Evolutionary conservation across 306 rosid genomes (phyloP).

Genomic region (Luffa acutangula): DNA sequence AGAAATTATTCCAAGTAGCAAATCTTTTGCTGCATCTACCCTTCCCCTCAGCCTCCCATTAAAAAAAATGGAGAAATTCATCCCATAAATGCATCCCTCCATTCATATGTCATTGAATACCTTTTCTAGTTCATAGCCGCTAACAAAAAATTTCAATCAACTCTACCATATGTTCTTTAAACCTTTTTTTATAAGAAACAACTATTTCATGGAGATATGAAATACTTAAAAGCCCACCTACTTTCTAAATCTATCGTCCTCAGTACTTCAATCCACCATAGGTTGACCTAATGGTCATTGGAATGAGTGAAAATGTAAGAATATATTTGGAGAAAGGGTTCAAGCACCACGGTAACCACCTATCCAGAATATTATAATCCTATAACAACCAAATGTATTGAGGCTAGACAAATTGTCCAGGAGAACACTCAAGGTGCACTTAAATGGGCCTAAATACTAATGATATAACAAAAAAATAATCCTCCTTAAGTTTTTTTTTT

Average conservation of each 20-base stretch:
- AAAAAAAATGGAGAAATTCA: no score
- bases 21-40: no score
- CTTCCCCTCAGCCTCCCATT: no score
- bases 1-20: no score
- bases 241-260: neutral
- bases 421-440: neutral
- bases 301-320: neutral
- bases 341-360: neutral
- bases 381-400: neutral
- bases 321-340: neutral
- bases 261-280: neutral
- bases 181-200: no score
- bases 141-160: no score
- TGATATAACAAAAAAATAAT: neutral
- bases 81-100: no score
- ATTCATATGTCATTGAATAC: no score
- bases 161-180: no score
- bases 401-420: neutral
- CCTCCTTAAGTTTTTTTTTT: no score
- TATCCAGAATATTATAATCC: neutral
- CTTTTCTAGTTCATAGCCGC: no score
- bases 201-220: neutral
- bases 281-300: no score
- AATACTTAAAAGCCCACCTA: neutral
- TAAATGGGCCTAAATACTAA: neutral